These are phyloP conservation scores for Colletotrichum tropicicola DNA, from an alignment of 2,329 filamentous ascomycete genomes.

Conservation along the genomic window DNA sequence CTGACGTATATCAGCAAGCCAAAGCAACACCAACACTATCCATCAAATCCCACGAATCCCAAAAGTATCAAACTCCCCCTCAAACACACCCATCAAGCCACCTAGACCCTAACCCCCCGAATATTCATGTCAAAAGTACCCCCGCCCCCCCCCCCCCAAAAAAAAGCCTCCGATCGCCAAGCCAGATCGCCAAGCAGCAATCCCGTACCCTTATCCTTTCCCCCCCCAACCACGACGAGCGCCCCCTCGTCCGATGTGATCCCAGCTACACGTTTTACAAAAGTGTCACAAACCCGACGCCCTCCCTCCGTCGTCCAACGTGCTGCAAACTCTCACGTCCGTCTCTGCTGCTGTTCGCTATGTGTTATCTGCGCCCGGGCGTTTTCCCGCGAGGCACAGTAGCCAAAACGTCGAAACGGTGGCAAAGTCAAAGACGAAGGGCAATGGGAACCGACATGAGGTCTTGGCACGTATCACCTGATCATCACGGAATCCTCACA, in stretches of 20 bases:
- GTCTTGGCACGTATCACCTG: slow-evolving; percentile 10
- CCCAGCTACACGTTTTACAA: slow-evolving; percentile 12
- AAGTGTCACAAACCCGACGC: slow-evolving; percentile 11
- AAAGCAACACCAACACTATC: too few relatives aligned
- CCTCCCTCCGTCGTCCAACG: neutral
- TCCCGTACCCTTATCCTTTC: neutral
- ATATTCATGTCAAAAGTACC: neutral
- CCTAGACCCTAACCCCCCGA: neutral
- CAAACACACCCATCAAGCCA: neutral
- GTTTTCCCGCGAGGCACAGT: neutral
- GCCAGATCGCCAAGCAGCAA: neutral
- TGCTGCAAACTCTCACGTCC: too few relatives aligned
- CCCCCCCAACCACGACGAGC: neutral
- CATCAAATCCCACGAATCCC: too few relatives aligned
- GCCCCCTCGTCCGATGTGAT: neutral
- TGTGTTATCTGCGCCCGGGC: neutral
- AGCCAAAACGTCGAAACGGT: too few relatives aligned
- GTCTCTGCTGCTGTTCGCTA: too few relatives aligned
- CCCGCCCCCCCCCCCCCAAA: neutral
- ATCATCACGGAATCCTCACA: neutral
- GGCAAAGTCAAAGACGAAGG: neutral
- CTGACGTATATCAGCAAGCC: too few relatives aligned
- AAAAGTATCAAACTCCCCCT: too few relatives aligned
- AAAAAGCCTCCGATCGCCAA: slow-evolving; percentile 6
- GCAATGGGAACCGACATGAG: neutral